Conservation (phyloP, 2,329 filamentous ascomycete species). For the Apiospora hydei region DNA sequence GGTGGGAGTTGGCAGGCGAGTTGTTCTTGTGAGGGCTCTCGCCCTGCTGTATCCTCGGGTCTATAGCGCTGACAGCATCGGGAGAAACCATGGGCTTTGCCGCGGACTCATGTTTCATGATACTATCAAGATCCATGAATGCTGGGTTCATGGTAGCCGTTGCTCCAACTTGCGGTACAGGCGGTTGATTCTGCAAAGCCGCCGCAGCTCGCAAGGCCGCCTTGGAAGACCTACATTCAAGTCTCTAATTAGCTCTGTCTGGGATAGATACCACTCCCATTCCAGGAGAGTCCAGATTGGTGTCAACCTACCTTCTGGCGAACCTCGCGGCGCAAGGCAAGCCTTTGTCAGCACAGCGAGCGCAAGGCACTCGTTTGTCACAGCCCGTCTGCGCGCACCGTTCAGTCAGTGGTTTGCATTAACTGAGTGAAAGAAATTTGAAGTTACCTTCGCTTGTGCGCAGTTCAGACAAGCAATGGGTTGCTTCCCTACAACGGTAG, state of each 20-base stretch:
- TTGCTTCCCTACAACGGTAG: conserved; percentile 41
- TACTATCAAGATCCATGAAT: conserved; percentile 47
- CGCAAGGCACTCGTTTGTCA: conserved; percentile 57
- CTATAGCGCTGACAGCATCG: conserved; percentile 38
- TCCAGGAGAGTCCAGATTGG: not conserved
- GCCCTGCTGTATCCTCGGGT: conserved; percentile 43
- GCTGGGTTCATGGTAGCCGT: conserved; percentile 41
- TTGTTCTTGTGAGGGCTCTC: conserved; percentile 36
- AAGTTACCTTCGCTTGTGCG: conserved; percentile 46
- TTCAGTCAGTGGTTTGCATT: not conserved
- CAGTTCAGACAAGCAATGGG: conserved; percentile 59
- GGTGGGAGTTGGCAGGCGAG: conserved; percentile 43
- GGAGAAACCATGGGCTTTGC: conserved; percentile 40
- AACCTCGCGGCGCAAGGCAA: conserved; percentile 57
- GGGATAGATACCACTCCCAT: not conserved
- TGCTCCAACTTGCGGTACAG: conserved; percentile 34
- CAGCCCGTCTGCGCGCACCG: conserved; percentile 53
- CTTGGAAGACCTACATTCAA: conserved; percentile 52
- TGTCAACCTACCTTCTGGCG: conserved; percentile 44
- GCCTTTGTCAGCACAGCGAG: conserved; percentile 57
- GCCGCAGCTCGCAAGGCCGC: conserved; percentile 51
- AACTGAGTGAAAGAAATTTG: not conserved
- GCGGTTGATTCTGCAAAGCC: conserved; percentile 38
- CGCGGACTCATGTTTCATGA: conserved; percentile 37
- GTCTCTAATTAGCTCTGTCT: not conserved